Conservation (phyloP, 2,329 filamentous ascomycete species). For the Eutypella sp. region DNA sequence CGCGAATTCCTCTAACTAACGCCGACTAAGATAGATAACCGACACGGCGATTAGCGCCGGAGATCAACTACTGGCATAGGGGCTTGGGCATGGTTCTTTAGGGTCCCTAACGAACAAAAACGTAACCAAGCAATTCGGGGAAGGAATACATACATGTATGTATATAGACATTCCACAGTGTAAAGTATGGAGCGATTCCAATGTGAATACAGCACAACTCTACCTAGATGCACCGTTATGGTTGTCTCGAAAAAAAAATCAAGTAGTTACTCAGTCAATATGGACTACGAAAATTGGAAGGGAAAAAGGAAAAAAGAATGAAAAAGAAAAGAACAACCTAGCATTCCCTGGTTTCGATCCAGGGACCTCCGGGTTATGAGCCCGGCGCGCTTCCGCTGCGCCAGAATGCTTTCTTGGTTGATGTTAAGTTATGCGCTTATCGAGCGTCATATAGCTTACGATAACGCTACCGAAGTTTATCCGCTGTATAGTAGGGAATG, state of each 20-base stretch:
- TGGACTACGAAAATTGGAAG: not conserved
- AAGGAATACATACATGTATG: not conserved
- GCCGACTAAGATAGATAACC: too few relatives aligned
- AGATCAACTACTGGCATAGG: too few relatives aligned
- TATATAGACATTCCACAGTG: not conserved
- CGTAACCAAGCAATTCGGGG: not conserved
- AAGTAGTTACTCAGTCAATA: not conserved
- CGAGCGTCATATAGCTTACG: too few relatives aligned
- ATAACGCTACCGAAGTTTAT: too few relatives aligned
- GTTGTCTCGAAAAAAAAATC: not conserved
- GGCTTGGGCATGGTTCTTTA: too few relatives aligned
- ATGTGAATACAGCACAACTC: too few relatives aligned
- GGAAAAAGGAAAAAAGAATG: not conserved
- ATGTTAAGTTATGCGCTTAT: too few relatives aligned
- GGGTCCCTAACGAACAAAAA: not conserved
- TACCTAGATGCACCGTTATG: too few relatives aligned
- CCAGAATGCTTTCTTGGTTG: conserved; percentile 16
- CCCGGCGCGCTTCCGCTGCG: conserved; percentile 24
- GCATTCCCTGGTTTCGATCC: conserved; percentile 22
- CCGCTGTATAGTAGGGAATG: too few relatives aligned
- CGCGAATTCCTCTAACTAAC: too few relatives aligned
- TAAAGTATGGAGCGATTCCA: not conserved
- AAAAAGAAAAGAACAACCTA: conserved; percentile 3
- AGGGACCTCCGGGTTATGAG: conserved; percentile 24
- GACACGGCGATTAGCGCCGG: too few relatives aligned